These are phyloP conservation scores for Haplosporangium sp. DNA, from an alignment of 371 early-diverging fungal species.

Conservation along the genomic window DNA sequence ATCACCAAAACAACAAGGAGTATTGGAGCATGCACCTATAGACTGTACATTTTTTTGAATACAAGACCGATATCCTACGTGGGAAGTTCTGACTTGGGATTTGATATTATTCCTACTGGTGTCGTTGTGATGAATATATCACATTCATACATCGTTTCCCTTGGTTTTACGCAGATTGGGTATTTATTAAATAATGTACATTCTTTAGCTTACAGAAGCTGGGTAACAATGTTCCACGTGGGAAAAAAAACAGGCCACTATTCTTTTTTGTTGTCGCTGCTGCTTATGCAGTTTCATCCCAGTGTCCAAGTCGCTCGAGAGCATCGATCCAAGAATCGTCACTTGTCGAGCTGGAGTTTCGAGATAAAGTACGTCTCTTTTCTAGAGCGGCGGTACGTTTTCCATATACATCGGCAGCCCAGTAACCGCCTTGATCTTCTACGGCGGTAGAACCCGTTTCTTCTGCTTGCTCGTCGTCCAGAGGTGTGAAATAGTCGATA, in stretches of 20 bases:
- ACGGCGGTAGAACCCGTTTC: neutral
- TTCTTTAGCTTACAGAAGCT: too few relatives aligned
- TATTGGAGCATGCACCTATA: too few relatives aligned
- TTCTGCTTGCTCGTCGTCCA: slow-evolving; percentile 13
- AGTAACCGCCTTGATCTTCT: slow-evolving; percentile 7
- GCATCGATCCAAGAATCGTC: slow-evolving; percentile 22
- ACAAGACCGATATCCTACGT: too few relatives aligned
- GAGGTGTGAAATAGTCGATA: slow-evolving; percentile 32
- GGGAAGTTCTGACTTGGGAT: too few relatives aligned
- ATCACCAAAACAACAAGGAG: too few relatives aligned
- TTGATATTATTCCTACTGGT: too few relatives aligned
- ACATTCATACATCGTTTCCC: too few relatives aligned
- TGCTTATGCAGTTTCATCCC: slow-evolving; percentile 34
- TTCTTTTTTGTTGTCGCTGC: too few relatives aligned
- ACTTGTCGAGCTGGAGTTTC: slow-evolving; percentile 14
- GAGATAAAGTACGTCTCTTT: slow-evolving; percentile 23
- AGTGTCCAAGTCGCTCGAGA: slow-evolving; percentile 25
- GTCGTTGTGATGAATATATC: too few relatives aligned
- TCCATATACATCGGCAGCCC: slow-evolving; percentile 38
- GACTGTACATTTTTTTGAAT: too few relatives aligned
- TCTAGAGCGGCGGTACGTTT: slow-evolving; percentile 20
- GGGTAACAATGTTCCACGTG: neutral
- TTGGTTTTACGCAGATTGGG: too few relatives aligned
- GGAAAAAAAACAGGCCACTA: neutral
- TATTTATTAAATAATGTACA: too few relatives aligned